Conservation (phyloP, 2,329 filamentous ascomycete species). For the Sporothrix protearum region DNA sequence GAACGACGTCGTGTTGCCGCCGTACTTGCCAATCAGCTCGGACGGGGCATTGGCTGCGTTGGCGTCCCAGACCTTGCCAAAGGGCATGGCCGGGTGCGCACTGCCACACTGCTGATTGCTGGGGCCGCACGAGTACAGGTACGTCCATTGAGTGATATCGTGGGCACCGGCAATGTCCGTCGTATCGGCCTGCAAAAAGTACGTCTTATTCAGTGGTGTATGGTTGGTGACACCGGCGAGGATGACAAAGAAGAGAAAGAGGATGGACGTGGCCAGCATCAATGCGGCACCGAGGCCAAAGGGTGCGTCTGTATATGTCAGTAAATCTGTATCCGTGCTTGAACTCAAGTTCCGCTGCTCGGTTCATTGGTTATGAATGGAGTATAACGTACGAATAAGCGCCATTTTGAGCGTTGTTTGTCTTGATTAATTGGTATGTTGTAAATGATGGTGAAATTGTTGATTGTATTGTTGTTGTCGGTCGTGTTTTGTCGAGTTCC, state of each 20-base stretch:
- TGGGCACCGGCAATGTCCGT: conserved; percentile 66
- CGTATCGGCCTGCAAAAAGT: conserved; percentile 81
- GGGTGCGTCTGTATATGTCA: conserved; percentile 37
- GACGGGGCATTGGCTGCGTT: conserved; percentile 44
- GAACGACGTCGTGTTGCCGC: conserved; percentile 51
- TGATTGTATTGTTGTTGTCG: neutral
- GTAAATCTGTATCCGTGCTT: neutral
- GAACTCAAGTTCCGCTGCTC: too few relatives aligned
- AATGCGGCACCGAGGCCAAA: conserved; percentile 45
- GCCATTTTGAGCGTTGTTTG: conserved; percentile 6
- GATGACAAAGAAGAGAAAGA: conserved; percentile 58
- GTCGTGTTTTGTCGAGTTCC: neutral
- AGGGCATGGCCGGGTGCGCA: conserved; percentile 59
- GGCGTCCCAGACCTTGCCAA: conserved; percentile 67
- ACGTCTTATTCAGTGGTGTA: conserved; percentile 67
- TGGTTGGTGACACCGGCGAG: conserved; percentile 50
- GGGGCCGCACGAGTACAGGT: conserved; percentile 75
- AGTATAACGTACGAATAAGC: conserved; percentile 1
- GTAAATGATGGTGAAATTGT: neutral
- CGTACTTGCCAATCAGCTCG: conserved; percentile 51
- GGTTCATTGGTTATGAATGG: too few relatives aligned
- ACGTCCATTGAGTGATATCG: conserved; percentile 76
- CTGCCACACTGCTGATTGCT: conserved; percentile 62
- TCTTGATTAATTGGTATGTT: neutral
- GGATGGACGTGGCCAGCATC: conserved; percentile 50